phyloP scores from a whole-genome alignment of 371 early-diverging fungal species.

The Syncephalastrum sp. region DNA sequence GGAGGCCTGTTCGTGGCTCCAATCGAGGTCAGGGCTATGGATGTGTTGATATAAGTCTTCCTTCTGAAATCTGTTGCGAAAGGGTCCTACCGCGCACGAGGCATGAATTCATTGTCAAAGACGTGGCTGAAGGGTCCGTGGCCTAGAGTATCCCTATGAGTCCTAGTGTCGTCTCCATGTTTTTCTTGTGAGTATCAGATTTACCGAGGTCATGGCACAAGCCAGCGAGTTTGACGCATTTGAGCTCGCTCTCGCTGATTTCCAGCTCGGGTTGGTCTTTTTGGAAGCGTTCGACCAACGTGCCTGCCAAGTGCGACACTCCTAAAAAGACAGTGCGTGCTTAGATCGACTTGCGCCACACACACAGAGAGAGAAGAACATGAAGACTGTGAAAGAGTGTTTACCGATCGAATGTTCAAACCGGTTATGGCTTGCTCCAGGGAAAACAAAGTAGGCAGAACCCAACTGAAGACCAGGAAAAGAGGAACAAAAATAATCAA shows the following conservation, averaged over 20 bases:
- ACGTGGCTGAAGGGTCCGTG: slow-evolving; percentile 96
- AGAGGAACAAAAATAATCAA: neutral
- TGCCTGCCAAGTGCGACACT: slow-evolving; percentile 81
- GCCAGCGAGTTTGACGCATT: slow-evolving; percentile 90
- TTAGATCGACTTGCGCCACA: neutral
- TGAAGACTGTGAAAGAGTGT: no score
- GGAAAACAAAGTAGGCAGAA: slow-evolving; percentile 86
- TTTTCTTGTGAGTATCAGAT: neutral
- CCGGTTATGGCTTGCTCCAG: slow-evolving; percentile 90
- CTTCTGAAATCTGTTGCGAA: neutral
- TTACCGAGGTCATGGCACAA: slow-evolving; percentile 93
- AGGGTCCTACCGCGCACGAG: slow-evolving; percentile 41
- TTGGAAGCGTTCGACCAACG: slow-evolving; percentile 68
- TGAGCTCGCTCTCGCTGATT: slow-evolving; percentile 76
- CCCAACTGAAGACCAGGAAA: slow-evolving; percentile 27
- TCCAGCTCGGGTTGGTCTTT: slow-evolving; percentile 79
- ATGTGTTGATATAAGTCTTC: neutral
- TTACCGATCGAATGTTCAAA: slow-evolving; percentile 89
- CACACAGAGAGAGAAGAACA: no score
- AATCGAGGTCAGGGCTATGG: slow-evolving; percentile 59
- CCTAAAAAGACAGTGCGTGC: slow-evolving; percentile 33
- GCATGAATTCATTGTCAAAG: slow-evolving; percentile 89
- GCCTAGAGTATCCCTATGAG: slow-evolving; percentile 31
- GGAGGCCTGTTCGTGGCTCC: slow-evolving; percentile 91
- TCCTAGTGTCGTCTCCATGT: neutral